These are phyloP conservation scores for Centaurea solstitialis DNA, from an alignment of 129 eudicot genomes.

Conservation along the genomic window DNA sequence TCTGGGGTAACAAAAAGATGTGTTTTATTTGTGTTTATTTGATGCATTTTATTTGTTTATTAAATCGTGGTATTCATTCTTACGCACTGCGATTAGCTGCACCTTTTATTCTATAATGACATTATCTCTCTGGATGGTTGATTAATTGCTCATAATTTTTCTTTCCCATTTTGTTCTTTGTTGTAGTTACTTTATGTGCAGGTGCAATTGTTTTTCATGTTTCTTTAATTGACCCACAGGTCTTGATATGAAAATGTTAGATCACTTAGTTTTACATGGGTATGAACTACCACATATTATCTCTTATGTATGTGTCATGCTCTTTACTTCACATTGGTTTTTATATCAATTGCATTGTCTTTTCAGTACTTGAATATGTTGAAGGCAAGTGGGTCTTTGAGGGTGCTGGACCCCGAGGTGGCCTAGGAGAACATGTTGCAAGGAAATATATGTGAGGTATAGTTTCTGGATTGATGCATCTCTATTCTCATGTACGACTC, in stretches of 20 bases:
- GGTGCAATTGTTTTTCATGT: neutral
- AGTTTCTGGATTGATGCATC: slow-evolving; percentile 90
- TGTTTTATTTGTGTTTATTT: no score
- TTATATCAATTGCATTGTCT: neutral
- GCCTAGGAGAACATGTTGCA: slow-evolving; percentile 69
- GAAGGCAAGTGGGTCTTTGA: slow-evolving; percentile 79
- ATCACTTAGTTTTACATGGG: slow-evolving; percentile 99
- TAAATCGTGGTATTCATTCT: neutral
- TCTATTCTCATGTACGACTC: slow-evolving; percentile 74
- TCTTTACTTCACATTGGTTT: neutral
- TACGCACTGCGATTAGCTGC: neutral
- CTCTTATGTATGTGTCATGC: neutral
- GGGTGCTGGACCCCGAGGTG: slow-evolving; percentile 75
- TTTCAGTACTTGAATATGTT: slow-evolving; percentile 81
- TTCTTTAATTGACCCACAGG: slow-evolving; percentile 48
- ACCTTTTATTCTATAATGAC: neutral
- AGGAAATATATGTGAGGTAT: slow-evolving; percentile 77
- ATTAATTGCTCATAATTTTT: neutral
- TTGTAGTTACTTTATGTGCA: slow-evolving; percentile 6
- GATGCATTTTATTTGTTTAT: no score
- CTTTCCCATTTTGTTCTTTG: neutral
- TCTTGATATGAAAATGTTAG: slow-evolving; percentile 85
- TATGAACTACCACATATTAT: slow-evolving; percentile 31
- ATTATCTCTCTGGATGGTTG: neutral
- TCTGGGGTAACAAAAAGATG: no score